Evolutionary conservation across 176 grass and related monocot genomes (phyloP), one percentile per base, ranked within the genome.

Genomic region (Avena insularis): DNA sequence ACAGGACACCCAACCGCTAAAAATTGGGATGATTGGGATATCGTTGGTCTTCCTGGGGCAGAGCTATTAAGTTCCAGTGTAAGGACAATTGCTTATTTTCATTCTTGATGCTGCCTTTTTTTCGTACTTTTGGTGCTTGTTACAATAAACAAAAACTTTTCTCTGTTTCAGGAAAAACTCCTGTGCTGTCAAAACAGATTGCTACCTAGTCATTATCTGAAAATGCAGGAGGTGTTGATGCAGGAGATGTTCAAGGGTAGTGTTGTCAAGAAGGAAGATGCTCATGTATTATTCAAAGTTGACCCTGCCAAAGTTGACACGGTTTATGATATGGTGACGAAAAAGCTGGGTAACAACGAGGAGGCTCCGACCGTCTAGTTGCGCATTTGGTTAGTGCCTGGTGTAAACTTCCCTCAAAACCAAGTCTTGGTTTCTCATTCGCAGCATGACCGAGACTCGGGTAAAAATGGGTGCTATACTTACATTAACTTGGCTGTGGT

Each of bases 11-110:
- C 83, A 85, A 72, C 16, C 70, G 49, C 70, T 33, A 95, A 88
- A 84, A 80, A 87, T 55, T 99, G 87, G 89, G 97, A 96, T 82
- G 94, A 96, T 69, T 99, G 94, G 94, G 97, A 99, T 86, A 86
- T 99, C 59, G 87, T 90, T 88, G 97, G 97, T 62, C 89, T 99
- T 89, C 90, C 90, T 62, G 94, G 97, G 67, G 86, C 89, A 63
- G 97, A 99, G 71, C 89, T 99, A 78, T 88, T 99, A 82, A 99
- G 92, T 73, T 49, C 79, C 64, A 87, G 60, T 33, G 97, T 99
- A 94, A 94, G 97, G 76, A 50, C 2, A 27, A 27, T 75, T 79
- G n/a, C 36, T 45, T 70, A 62, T 62, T 84, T 62, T 7, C 40
- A 57, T 8, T 87, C 17, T 67, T 82, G 35, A 12, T 11, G 47